phyloP scores from a whole-genome alignment of 2,329 filamentous ascomycete species.

The Penicillium glabrum region DNA sequence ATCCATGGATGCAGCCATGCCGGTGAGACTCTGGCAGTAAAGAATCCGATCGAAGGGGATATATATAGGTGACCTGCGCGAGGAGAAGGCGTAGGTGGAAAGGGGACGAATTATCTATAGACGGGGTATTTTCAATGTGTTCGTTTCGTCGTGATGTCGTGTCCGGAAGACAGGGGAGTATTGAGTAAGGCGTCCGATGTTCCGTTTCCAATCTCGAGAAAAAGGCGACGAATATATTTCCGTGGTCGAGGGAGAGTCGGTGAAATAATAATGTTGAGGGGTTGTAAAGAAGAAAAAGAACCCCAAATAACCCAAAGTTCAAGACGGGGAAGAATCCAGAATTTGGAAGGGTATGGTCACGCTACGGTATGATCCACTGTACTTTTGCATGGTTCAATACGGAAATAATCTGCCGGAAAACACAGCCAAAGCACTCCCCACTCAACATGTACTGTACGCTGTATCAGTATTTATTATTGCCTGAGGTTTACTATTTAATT shows the following conservation, averaged over 20 bases:
- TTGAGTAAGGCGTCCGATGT: background rate
- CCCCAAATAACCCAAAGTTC: background rate
- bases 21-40: background rate
- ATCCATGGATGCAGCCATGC: constrained; percentile 33
- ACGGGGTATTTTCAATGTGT: background rate
- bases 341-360: background rate
- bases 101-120: background rate
- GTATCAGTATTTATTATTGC: background rate
- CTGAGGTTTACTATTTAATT: too few relatives aligned
- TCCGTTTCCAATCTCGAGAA: background rate
- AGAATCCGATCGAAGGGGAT: background rate
- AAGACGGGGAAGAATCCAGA: background rate
- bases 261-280: background rate
- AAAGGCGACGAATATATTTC: background rate
- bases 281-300: background rate
- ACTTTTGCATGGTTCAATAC: background rate
- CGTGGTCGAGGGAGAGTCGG: background rate
- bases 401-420: background rate
- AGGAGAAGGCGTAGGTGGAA: background rate
- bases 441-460: background rate
- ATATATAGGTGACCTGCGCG: too few relatives aligned
- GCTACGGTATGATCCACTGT: background rate
- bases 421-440: background rate
- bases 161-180: background rate
- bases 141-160: constrained; percentile 2